Base-by-base conservation (phyloP, 2,329 filamentous ascomycete genomes). In the Fusarium torulosum region DNA sequence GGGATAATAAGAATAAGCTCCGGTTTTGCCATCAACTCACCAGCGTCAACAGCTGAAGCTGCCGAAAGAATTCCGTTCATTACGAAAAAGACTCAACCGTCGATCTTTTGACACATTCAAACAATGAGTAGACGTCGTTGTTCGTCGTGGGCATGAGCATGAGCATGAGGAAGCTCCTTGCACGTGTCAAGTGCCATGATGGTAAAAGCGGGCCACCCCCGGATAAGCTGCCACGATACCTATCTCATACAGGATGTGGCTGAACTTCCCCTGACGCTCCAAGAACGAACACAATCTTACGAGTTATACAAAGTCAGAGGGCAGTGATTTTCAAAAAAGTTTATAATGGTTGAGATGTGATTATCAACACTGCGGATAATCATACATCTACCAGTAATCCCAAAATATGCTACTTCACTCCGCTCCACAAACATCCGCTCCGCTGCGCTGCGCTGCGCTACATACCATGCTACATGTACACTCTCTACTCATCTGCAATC, bases 21-120 rank as follows among this genome's bases (percentile, higher is more conserved):
- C 20, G 29, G 41, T n/a, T 59, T 49, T 57, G 33, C 41, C 31
- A 20, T 54, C 21, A 49, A 67, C 75, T 77, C 66, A 84, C 83
- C 81, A 75, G 81, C 78, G 73, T 84, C 82, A 53, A 84, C 74
- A 60, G 80, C 80, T 70, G 77, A 75, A 40, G 75, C 67, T 25
- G 79, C 79, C 40, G 74, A 72, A 44, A 76, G 59, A 53, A 66
- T 72, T 43, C 79, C 79, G 61, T 82, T 83, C 82, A 83, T 84
- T 31, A 65, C 76, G 62, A 45, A n/a, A 17, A 43, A 35, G 43
- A 15, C 10, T 25, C 35, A 51, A 46, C 31, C 37, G 44, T 53
- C 50, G 41, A 44, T 47, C 21, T 25, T 56, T 31, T 15, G 23
- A 14, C n/a, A 43, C 23, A 46, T 19, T 56, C 65, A 52, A 57